A percentile compares a stretch with the other conserved stretches of the same genome.
phyloP scores from a whole-genome alignment of 768 basidiomycete species.

The Tylopilus sp. region DNA sequence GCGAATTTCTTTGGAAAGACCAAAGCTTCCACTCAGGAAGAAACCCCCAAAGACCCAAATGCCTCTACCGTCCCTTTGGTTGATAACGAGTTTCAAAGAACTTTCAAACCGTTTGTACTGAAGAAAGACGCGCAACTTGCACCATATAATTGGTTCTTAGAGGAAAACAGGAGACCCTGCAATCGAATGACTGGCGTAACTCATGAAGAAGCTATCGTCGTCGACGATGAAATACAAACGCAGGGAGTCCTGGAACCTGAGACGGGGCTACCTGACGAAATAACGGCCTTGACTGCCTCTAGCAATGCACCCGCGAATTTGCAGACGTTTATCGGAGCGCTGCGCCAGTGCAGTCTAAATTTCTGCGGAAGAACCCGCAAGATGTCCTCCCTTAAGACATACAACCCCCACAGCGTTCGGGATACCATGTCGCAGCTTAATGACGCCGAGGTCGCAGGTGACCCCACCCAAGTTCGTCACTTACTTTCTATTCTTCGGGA shows the following conservation, averaged over 20 bases:
- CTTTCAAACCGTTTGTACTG: constrained; percentile 75
- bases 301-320: constrained; percentile 8
- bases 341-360: constrained; percentile 31
- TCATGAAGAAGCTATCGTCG: constrained; percentile 51
- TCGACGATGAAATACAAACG: constrained; percentile 43
- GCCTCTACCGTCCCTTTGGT: constrained; percentile 33
- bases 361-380: constrained; percentile 16
- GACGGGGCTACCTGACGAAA: constrained; percentile 3
- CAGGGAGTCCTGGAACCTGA: constrained; percentile 8
- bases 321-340: constrained; percentile 18
- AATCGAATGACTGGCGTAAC: constrained; percentile 19
- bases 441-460: constrained; percentile 75
- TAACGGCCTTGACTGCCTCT: neutral
- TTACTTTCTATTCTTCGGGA: constrained; percentile 61
- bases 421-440: constrained; percentile 59
- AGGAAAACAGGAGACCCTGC: constrained; percentile 25
- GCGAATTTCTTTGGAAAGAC: constrained; percentile 74
- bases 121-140: constrained; percentile 75
- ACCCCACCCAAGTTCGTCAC: constrained; percentile 64
- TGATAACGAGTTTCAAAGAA: constrained; percentile 64
- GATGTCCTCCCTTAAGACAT: constrained; percentile 26
- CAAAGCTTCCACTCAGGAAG: constrained; percentile 32
- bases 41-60: constrained; percentile 23
- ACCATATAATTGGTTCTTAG: constrained; percentile 66
- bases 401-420: constrained; percentile 39